These are phyloP conservation scores for Myxozyma melibiosi DNA, from an alignment of 805 yeast genomes.

Conservation along the genomic window DNA sequence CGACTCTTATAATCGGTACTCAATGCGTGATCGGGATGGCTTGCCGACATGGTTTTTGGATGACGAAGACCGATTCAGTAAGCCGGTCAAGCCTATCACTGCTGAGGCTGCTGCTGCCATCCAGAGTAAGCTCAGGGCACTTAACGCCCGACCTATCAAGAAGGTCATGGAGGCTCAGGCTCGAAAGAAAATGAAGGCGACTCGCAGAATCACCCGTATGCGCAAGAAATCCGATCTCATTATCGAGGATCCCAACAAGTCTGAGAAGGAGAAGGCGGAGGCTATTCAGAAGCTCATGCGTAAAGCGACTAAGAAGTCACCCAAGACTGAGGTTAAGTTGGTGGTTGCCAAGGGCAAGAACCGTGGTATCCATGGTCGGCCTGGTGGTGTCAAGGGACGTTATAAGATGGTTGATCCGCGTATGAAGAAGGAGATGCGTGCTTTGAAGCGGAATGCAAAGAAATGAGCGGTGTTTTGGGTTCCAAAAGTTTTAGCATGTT, in stretches of 20 bases:
- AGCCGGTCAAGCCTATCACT: conserved; percentile 85
- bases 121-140: conserved; percentile 70
- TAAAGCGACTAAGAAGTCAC: conserved; percentile 63
- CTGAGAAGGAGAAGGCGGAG: conserved; percentile 92
- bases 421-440: conserved; percentile 95
- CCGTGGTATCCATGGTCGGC: conserved; percentile 89
- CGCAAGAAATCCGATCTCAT: conserved; percentile 91
- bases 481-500: background rate
- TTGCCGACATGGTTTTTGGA: conserved; percentile 97
- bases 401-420: conserved; percentile 99
- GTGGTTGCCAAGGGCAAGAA: conserved; percentile 87
- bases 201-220: conserved; percentile 79
- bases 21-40: conserved; percentile 88
- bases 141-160: conserved; percentile 97
- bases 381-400: conserved; percentile 94
- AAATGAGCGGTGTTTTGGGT: conserved; percentile 3
- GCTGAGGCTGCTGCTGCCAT: conserved; percentile 86
- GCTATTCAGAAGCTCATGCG: conserved; percentile 86
- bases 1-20: conserved; percentile 88
- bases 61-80: conserved; percentile 85
- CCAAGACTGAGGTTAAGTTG: conserved; percentile 79
- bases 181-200: conserved; percentile 91
- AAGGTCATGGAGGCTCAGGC: conserved; percentile 98
- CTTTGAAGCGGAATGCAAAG: conserved; percentile 83
- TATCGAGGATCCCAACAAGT: conserved; percentile 81